These are phyloP conservation scores for Kodamaea alishanica DNA, from an alignment of 1,139 yeast genomes.

Conservation along the genomic window DNA sequence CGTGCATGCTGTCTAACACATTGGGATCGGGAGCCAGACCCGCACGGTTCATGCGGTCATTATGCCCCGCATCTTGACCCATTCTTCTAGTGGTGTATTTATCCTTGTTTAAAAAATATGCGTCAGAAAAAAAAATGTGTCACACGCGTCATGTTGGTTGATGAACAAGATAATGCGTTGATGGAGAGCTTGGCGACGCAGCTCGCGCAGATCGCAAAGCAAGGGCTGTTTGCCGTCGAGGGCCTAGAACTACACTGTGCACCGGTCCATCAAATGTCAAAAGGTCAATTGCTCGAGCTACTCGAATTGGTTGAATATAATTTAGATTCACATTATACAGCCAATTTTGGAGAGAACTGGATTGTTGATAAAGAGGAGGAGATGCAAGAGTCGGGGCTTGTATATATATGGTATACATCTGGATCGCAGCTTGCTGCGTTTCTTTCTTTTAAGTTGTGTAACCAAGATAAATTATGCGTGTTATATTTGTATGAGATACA, in stretches of 20 bases:
- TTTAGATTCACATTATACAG: conserved; percentile 28
- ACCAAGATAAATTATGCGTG: conserved; percentile 29
- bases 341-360: conserved; percentile 43
- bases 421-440: conserved; percentile 33
- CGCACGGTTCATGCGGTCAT: neutral
- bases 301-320: conserved; percentile 28
- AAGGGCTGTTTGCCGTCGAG: conserved; percentile 13
- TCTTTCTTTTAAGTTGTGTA: conserved; percentile 39
- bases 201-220: conserved; percentile 13
- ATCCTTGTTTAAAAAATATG: too few species aligned
- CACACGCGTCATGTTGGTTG: conserved; percentile 8
- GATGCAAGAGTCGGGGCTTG: conserved; percentile 43
- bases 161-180: conserved; percentile 21
- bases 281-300: conserved; percentile 15
- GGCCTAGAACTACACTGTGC: conserved; percentile 8
- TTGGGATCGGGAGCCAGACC: neutral
- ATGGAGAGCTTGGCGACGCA: conserved; percentile 18
- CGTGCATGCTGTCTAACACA: neutral
- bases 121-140: conserved; percentile 1
- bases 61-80: too few species aligned
- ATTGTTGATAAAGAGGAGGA: conserved; percentile 39
- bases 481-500: conserved; percentile 57
- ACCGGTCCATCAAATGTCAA: conserved; percentile 13
- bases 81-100: too few species aligned
- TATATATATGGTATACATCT: conserved; percentile 31